phyloP scores from a whole-genome alignment of 2,329 filamentous ascomycete species.

The Fusarium chuoi region DNA sequence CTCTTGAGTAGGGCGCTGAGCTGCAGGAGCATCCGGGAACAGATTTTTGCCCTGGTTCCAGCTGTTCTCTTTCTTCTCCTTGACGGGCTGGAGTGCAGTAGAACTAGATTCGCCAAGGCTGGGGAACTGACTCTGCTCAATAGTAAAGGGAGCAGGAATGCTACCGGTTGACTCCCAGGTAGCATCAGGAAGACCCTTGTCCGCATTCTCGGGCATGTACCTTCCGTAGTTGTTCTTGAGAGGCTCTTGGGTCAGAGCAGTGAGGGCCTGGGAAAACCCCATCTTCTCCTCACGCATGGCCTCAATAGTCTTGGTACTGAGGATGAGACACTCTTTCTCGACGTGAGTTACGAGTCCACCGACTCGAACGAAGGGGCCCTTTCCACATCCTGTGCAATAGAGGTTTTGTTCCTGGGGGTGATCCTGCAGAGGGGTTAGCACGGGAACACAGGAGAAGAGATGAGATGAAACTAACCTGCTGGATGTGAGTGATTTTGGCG shows the following conservation, averaged over 20 bases:
- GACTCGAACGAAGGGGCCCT: constrained; percentile 50
- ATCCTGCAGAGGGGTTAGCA: constrained; percentile 41
- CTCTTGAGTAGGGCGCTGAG: constrained; percentile 30
- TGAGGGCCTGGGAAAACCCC: constrained; percentile 48
- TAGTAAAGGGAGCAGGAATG: constrained; percentile 5
- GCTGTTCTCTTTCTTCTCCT: constrained; percentile 12
- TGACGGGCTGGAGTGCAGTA: background rate
- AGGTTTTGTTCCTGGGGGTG: constrained; percentile 56
- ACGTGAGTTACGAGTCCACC: constrained; percentile 57
- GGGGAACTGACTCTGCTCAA: constrained; percentile 32
- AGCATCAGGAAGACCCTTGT: background rate
- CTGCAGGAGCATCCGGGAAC: constrained; percentile 39
- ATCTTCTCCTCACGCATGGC: constrained; percentile 51
- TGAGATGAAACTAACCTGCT: constrained; percentile 45
- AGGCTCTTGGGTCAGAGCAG: constrained; percentile 40
- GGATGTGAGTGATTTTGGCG: constrained; percentile 49
- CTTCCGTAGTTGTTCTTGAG: constrained; percentile 44
- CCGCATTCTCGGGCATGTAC: constrained; percentile 38
- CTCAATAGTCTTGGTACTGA: constrained; percentile 49
- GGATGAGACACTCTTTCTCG: constrained; percentile 53
- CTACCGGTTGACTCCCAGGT: background rate
- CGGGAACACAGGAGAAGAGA: background rate
- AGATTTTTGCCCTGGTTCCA: constrained; percentile 36
- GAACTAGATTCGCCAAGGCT: constrained; percentile 9
- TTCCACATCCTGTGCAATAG: constrained; percentile 58